Evolutionary conservation across 306 rosid genomes (phyloP).

Genomic region (Erythrophleum fordii): DNA sequence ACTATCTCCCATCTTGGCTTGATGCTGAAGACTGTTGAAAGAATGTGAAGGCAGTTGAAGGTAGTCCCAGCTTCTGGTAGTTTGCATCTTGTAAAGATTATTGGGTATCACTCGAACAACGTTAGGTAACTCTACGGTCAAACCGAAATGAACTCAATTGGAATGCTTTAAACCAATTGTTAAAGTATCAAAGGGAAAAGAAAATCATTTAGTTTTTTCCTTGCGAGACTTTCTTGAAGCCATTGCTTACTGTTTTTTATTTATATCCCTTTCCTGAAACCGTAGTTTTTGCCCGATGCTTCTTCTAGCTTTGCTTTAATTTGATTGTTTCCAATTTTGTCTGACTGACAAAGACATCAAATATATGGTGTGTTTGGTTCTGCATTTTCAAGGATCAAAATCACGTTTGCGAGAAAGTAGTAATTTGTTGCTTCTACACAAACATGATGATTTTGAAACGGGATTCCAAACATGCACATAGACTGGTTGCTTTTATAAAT

Average conservation of each 20-base stretch:
- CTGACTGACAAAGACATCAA: neutral
- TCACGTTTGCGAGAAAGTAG: no score
- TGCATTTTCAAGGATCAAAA: no score
- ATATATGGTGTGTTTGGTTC: no score
- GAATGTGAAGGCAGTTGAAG: constrained; percentile 48
- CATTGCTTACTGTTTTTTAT: neutral
- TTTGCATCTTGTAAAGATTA: constrained; percentile 48
- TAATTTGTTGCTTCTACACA: no score
- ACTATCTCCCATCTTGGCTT: constrained; percentile 45
- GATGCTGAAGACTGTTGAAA: constrained; percentile 34
- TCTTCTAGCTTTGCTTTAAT: neutral
- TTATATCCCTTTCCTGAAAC: neutral
- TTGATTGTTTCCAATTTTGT: neutral
- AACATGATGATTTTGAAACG: no score
- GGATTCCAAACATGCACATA: no score
- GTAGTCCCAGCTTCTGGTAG: constrained; percentile 68
- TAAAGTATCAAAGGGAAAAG: neutral
- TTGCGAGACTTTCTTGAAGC: neutral
- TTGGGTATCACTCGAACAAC: constrained; percentile 59
- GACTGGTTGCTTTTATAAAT: neutral
- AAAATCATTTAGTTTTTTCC: neutral
- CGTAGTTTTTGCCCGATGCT: neutral
- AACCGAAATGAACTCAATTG: neutral
- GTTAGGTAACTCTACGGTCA: constrained; percentile 46
- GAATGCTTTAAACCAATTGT: neutral